Evolutionary conservation across 495 filamentous ascomycete species (phyloP), one percentile per base, ranked within the genome.

Genomic region (Lasiosphaeris hirsuta): DNA sequence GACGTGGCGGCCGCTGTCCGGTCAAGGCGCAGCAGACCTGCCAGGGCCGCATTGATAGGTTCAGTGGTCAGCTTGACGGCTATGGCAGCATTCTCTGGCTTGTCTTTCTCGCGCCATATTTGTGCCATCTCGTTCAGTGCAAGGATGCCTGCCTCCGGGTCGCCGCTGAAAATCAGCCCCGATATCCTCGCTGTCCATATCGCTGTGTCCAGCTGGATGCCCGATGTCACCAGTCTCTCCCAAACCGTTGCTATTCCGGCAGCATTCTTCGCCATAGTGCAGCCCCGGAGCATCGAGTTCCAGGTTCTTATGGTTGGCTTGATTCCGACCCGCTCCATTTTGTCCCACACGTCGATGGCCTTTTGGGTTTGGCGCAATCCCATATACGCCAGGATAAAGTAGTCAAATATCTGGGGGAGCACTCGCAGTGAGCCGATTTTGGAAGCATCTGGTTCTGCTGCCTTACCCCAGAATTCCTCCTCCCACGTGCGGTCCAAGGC

Each of bases 111-210:
- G 3, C 77, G 60, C 84, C 84, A 89, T 4, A 75, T 51, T 17
- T 65, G 63, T 14, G 74, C 75, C 81, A 90, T 85, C 46, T 86
- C 78, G 14, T 81, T 66, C n/a, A 90, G 69, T 10, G 82, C 85
- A 10, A 60, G 60, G 11, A 90, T 63, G 6, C 77, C 86, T 10
- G 69, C 71, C 6, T 81, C 59, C 15, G 70, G 42, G 42, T 77
- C 68, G n/a, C 73, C 69, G 49, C 66, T 67, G 40, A 69, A 68
- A 34, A 88, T 79, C 3, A 89, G 69, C 0, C 82, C 84, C 30
- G 74, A 72, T n/a, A 90, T 80, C 23, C 84, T 72, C 2, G 81
- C 77, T 2, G 82, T 85, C 87, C 87, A 90, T 36, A 78, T 75
- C 19, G 61, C 45, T 4, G 58, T 63, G 62, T 89, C 86, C 6